Evolutionary conservation across 345 rosid genomes (phyloP).

Genomic region (Hirschfeldia incana): DNA sequence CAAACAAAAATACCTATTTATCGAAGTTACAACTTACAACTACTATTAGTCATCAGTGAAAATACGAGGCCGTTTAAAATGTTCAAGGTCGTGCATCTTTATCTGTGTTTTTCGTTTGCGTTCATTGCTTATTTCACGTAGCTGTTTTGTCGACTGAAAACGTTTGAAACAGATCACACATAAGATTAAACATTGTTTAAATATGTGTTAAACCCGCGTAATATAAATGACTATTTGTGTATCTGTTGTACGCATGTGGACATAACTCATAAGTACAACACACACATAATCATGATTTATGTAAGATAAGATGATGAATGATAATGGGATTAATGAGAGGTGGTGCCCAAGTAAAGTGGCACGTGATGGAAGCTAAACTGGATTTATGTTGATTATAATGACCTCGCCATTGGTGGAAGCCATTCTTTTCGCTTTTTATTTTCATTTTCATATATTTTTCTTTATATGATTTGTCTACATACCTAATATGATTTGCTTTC

Average conservation of each 20-base stretch:
- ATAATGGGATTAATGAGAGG: slow-evolving; percentile 35
- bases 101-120: background rate
- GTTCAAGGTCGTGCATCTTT: background rate
- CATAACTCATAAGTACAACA: background rate
- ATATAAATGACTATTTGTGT: slow-evolving; percentile 10
- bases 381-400: slow-evolving; percentile 35
- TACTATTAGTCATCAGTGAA: background rate
- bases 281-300: background rate
- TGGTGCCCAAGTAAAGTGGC: slow-evolving; percentile 41
- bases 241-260: background rate
- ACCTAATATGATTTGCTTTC: slow-evolving; percentile 4
- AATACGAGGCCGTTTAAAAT: background rate
- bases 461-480: slow-evolving; percentile 21
- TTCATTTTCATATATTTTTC: slow-evolving; percentile 1
- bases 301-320: slow-evolving; percentile 22
- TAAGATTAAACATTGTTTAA: background rate
- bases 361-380: slow-evolving; percentile 32
- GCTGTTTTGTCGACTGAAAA: background rate
- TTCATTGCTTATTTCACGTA: background rate
- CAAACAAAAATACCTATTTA: background rate
- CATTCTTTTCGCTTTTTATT: slow-evolving; percentile 15
- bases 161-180: background rate
- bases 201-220: background rate
- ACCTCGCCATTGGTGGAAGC: slow-evolving; percentile 33
- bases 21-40: background rate